Evolutionary conservation across 116 monocot genomes (phyloP).

Genomic region (Phalaenopsis hybrid): DNA sequence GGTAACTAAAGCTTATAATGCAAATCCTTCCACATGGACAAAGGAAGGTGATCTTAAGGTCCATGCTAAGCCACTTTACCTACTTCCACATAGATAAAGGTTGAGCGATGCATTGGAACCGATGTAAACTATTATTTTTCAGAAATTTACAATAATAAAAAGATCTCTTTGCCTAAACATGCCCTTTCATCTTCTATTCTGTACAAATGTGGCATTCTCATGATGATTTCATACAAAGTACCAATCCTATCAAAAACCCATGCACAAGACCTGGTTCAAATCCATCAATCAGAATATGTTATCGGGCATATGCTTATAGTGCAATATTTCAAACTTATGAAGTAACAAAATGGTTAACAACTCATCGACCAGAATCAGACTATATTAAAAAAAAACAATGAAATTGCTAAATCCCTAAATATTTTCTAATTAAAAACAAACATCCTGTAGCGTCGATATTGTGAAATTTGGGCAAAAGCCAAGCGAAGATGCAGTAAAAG

Average conservation of each 20-base stretch:
- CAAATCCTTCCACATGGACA: slow-evolving; percentile 24
- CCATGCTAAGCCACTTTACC: slow-evolving; percentile 13
- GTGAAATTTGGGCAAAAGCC: too few relatives aligned
- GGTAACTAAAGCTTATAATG: slow-evolving; percentile 11
- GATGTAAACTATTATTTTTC: neutral
- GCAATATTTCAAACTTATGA: neutral
- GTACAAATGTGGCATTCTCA: neutral
- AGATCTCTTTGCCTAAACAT: neutral
- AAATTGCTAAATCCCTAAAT: neutral
- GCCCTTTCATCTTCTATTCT: neutral
- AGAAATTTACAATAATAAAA: neutral
- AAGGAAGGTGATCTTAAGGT: slow-evolving; percentile 54
- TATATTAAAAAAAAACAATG: neutral
- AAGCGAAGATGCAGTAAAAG: neutral
- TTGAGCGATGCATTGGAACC: neutral
- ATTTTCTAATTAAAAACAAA: too few relatives aligned
- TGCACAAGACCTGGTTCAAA: neutral
- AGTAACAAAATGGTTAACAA: neutral
- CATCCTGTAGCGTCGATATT: too few relatives aligned
- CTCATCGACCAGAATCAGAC: neutral
- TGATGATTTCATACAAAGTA: neutral
- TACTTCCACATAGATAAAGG: neutral
- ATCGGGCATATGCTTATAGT: neutral
- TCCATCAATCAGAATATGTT: neutral
- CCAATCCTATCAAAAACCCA: neutral